Conservation (phyloP, 139 green algal species). For the Zygnema circumcarinatum region DNA sequence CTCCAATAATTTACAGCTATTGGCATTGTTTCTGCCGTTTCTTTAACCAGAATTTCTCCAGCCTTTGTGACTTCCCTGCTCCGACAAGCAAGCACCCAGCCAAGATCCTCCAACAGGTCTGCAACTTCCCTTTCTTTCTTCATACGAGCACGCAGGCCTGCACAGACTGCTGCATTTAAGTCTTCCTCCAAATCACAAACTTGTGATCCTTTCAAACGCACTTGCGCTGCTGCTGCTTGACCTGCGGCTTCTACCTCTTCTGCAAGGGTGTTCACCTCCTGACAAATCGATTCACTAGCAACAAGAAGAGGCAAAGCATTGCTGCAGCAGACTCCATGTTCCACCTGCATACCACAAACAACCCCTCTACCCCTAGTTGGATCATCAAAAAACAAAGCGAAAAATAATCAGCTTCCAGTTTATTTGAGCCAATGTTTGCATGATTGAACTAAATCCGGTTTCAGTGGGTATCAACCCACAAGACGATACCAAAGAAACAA, state of each 20-base stretch:
- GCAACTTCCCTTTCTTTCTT: background rate
- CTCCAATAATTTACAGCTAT: background rate
- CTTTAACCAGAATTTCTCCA: background rate
- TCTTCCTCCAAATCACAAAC: background rate
- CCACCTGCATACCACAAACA: background rate
- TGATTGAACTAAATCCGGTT: too few relatives aligned
- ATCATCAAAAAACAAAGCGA: too few relatives aligned
- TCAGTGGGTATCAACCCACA: too few relatives aligned
- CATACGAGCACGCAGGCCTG: background rate
- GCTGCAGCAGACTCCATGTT: constrained; percentile 7
- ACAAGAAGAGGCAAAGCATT: background rate
- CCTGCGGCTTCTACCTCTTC: background rate
- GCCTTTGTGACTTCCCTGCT: background rate
- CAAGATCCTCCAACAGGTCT: constrained; percentile 9
- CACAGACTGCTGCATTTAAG: background rate
- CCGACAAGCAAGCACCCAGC: background rate
- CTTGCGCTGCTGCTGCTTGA: background rate
- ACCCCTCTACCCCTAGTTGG: too few relatives aligned
- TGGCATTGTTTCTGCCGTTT: background rate
- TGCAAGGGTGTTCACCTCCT: constrained; percentile 4
- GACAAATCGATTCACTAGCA: background rate
- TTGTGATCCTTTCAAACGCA: background rate
- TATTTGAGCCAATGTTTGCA: too few relatives aligned
- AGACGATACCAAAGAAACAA: too few relatives aligned
- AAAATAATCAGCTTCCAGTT: too few relatives aligned